phyloP scores from a whole-genome alignment of 768 basidiomycete genomes.

The Dendrothele bispora region DNA sequence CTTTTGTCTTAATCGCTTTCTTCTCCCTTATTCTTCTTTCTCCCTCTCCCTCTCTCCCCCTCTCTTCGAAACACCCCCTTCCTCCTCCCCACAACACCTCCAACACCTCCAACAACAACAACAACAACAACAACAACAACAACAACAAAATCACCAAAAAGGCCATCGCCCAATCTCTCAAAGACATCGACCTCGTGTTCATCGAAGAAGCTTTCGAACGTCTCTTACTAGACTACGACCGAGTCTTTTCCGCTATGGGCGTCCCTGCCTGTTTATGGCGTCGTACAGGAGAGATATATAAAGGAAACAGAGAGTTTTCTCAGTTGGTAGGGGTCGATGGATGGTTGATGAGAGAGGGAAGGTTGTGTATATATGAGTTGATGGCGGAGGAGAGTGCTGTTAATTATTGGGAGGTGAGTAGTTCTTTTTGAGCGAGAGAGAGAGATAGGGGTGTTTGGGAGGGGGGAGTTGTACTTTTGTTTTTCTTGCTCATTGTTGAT shows the following conservation, averaged over 20 bases:
- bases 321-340: slow-evolving; percentile 88
- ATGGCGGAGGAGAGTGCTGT: slow-evolving; percentile 98
- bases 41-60: no score
- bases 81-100: no score
- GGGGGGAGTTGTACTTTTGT: background rate
- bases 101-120: no score
- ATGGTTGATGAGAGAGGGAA: slow-evolving; percentile 89
- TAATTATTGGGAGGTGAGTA: slow-evolving; percentile 91
- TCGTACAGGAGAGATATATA: slow-evolving; percentile 97
- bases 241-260: slow-evolving; percentile 93
- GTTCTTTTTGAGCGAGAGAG: background rate
- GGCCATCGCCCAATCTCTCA: slow-evolving; percentile 4
- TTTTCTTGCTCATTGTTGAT: background rate
- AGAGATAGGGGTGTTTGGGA: background rate
- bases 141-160: no score
- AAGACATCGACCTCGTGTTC: slow-evolving; percentile 81
- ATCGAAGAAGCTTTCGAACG: slow-evolving; percentile 98
- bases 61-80: no score
- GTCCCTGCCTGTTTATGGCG: slow-evolving; percentile 97
- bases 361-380: slow-evolving; percentile 94
- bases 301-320: slow-evolving; percentile 94
- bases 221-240: slow-evolving; percentile 91
- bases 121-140: no score
- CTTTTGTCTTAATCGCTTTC: background rate
- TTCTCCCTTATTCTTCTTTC: slow-evolving; percentile 2